Evolutionary conservation across 1,284 basidiomycete species (phyloP).

Genomic region (Peniophora sp.): DNA sequence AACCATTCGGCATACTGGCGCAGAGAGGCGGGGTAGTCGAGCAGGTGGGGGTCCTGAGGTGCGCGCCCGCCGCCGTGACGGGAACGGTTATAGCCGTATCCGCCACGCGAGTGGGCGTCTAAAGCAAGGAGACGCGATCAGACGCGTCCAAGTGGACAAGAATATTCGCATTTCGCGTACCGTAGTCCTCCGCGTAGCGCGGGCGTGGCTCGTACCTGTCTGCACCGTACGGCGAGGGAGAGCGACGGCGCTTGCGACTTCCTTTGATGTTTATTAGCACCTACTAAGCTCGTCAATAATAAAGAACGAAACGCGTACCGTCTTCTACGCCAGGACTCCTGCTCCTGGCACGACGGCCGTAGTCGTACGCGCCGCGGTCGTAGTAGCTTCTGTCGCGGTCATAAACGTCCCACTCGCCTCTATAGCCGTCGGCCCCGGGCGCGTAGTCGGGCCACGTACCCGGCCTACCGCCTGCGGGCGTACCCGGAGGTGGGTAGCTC

Average conservation of each 20-base stretch:
- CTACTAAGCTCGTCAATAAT: not conserved
- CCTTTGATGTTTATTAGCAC: conserved; percentile 22
- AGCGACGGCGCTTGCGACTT: conserved; percentile 76
- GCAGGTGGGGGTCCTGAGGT: conserved; percentile 73
- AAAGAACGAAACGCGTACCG: conserved; percentile 31
- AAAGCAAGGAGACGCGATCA: conserved; percentile 8
- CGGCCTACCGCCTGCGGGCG: not conserved
- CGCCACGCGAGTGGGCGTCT: conserved; percentile 58
- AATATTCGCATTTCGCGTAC: conserved; percentile 41
- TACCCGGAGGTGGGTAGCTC: not conserved
- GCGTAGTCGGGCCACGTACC: not conserved
- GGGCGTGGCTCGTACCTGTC: conserved; percentile 76
- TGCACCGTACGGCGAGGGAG: conserved; percentile 78
- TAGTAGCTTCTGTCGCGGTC: conserved; percentile 65
- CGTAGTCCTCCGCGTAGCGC: conserved; percentile 72
- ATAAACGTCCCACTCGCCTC: conserved; percentile 59
- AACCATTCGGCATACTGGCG: conserved; percentile 92
- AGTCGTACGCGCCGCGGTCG: conserved; percentile 54
- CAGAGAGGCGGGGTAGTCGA: conserved; percentile 75
- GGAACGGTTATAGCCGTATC: conserved; percentile 47
- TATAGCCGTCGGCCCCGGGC: conserved; percentile 39
- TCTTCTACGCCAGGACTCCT: conserved; percentile 66
- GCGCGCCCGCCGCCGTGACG: conserved; percentile 50
- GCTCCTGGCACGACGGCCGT: conserved; percentile 59
- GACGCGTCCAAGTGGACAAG: conserved; percentile 5